Evolutionary conservation across 2,329 filamentous ascomycete genomes (phyloP).

Genomic region (Setomelanomma holmii): DNA sequence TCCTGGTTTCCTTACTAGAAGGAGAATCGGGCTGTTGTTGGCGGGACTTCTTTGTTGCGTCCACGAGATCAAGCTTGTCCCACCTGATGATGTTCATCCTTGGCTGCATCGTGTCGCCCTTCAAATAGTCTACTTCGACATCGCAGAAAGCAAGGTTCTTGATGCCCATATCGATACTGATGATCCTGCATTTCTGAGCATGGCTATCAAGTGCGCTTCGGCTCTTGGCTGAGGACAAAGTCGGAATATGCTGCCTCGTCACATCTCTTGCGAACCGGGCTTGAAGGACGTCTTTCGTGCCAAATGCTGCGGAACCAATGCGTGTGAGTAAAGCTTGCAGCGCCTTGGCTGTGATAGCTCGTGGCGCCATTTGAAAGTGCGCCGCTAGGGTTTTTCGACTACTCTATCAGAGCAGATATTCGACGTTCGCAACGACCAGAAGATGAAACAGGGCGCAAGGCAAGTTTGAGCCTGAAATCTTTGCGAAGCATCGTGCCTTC

Average conservation of each 20-base stretch:
- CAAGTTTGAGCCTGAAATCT: no score
- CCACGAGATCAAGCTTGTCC: constrained; percentile 39
- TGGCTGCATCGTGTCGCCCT: constrained; percentile 9
- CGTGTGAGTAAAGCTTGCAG: constrained; percentile 66
- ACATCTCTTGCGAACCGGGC: constrained; percentile 58
- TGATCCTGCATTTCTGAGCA: constrained; percentile 53
- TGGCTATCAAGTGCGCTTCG: constrained; percentile 29
- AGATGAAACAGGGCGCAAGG: no score
- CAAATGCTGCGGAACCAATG: constrained; percentile 66
- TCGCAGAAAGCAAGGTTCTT: constrained; percentile 80
- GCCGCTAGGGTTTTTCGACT: no score
- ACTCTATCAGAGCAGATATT: no score
- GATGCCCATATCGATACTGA: constrained; percentile 87
- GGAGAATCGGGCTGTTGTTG: constrained; percentile 9
- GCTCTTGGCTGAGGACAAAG: constrained; percentile 4
- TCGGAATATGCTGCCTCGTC: constrained; percentile 3
- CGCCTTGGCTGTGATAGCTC: constrained; percentile 54
- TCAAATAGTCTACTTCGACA: constrained; percentile 49
- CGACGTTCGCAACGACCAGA: no score
- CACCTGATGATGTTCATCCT: constrained; percentile 38
- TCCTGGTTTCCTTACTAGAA: background rate
- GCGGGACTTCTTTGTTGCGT: constrained; percentile 1
- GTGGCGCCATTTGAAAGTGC: background rate
- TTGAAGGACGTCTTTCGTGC: constrained; percentile 65
- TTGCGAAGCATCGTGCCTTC: no score